phyloP scores from a whole-genome alignment of 306 rosid genomes.

The Sophora flavescens region DNA sequence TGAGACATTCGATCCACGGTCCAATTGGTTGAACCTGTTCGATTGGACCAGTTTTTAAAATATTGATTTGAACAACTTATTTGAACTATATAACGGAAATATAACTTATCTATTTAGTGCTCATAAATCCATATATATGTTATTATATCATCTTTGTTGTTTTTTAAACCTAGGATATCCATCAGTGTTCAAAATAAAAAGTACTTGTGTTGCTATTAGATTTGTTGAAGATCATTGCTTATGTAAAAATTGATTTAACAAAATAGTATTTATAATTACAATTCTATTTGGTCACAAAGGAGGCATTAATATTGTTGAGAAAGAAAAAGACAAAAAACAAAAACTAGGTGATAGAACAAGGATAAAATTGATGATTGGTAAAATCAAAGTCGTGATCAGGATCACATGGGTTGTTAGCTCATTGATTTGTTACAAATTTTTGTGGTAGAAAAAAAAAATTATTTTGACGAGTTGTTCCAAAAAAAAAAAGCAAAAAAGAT shows the following conservation, averaged over 20 bases:
- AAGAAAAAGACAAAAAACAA: not conserved
- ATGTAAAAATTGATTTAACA: not conserved
- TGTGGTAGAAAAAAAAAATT: not conserved
- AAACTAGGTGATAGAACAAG: constrained; percentile 25
- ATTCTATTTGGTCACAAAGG: too few species aligned
- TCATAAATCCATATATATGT: not conserved
- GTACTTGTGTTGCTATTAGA: not conserved
- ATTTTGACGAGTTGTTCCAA: not conserved
- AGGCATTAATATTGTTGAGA: not conserved
- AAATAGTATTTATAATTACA: not conserved
- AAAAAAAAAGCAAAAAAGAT: not conserved
- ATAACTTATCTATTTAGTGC: not conserved
- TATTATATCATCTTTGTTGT: too few species aligned
- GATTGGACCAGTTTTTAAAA: too few species aligned
- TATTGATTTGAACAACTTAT: too few species aligned
- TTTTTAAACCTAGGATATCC: not conserved
- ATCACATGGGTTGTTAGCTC: constrained; percentile 28
- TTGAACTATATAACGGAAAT: too few species aligned
- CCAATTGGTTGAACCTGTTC: too few species aligned
- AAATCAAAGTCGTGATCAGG: not conserved
- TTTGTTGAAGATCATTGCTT: not conserved
- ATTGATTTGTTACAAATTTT: constrained; percentile 1
- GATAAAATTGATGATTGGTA: constrained; percentile 7
- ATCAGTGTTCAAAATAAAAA: not conserved
- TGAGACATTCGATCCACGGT: too few species aligned